Base-by-base conservation (phyloP, 164 flowering plant species). In the Chloranthus sessilifolius region DNA sequence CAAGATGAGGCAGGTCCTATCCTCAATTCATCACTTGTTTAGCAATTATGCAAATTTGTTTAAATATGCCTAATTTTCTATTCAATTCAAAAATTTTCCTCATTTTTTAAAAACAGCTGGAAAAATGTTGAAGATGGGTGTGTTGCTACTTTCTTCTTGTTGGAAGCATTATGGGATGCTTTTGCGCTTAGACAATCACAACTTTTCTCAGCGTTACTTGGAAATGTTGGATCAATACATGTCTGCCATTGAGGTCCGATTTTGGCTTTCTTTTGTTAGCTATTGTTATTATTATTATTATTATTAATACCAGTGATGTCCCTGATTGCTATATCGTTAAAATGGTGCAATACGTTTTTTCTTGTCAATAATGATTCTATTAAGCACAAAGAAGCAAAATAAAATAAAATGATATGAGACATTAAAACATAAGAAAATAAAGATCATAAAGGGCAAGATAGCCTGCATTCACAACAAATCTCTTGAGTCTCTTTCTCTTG, bases 111-210 rank as follows among this genome's bases (percentile, higher is more conserved):
- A 68, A 59, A 53, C 77, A 83, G 88, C 67, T 30, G 50, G 59
- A 34, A 51, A 61, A 40, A 52, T 50, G 48, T 33, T 59, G 8
- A 74, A 64, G 59, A 56, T 72, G 33, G 81, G 84, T 58, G 52
- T 53, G 8, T 57, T 68, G 59, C 61, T 85, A 52, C 81, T 88
- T 24, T 72, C 77, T 43, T 88, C 95, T 59, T 88, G 95, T 65
- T 81, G 95, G 95, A 88, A 75, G 73, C 85, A 85, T 65, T 88
- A 79, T 50, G 56, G 80, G 60, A 56, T 67, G 61, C 80, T 83
- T 31, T 56, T 80, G 67, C 77, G 61, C 54, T 62, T 88, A 64
- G 89, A 76, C 64, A 85, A 85, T 59, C 66, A 24, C 45, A 70
- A 61, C 46, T 58, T 74, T 56, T 55, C 77, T 52, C 66, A 64